A percentile compares a stretch with the other conserved stretches of the same genome.
These are phyloP conservation scores for Camillea tinctor DNA, from an alignment of 2,329 filamentous ascomycete genomes.

Conservation along the genomic window DNA sequence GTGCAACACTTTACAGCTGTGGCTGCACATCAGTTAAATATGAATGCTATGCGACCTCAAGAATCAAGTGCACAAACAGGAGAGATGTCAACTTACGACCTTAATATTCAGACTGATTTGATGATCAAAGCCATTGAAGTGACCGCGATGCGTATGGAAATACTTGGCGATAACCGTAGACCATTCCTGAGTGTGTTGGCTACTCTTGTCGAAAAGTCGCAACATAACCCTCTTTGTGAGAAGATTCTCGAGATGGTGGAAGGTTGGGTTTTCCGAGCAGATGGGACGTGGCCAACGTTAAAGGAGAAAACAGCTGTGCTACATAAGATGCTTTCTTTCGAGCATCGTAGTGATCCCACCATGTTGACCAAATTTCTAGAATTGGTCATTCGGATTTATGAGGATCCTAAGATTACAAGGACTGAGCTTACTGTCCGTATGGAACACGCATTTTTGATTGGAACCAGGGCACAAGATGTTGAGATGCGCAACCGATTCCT, in stretches of 20 bases:
- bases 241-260: conserved; percentile 95
- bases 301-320: conserved; percentile 99
- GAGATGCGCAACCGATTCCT: conserved; percentile 98
- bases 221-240: conserved; percentile 81
- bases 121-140: conserved; percentile 96
- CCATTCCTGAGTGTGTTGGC: conserved; percentile 95
- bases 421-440: conserved; percentile 95
- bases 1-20: conserved; percentile 70
- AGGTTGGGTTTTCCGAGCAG: conserved; percentile 91
- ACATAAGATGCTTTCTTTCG: conserved; percentile 98
- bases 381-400: conserved; percentile 95
- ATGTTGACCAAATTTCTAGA: conserved; percentile 92
- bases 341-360: conserved; percentile 76
- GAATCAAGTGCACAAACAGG: conserved; percentile 54
- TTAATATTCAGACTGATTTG: conserved; percentile 84
- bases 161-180: conserved; percentile 82
- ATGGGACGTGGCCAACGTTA: conserved; percentile 91
- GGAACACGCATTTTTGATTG: conserved; percentile 97
- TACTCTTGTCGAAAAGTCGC: conserved; percentile 91
- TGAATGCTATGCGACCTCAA: conserved; percentile 42
- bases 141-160: conserved; percentile 87
- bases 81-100: conserved; percentile 71
- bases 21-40: conserved; percentile 49
- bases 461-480: conserved; percentile 87
- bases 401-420: conserved; percentile 91